Conservation (phyloP, 345 rosid species). For the Populus nigra region DNA sequence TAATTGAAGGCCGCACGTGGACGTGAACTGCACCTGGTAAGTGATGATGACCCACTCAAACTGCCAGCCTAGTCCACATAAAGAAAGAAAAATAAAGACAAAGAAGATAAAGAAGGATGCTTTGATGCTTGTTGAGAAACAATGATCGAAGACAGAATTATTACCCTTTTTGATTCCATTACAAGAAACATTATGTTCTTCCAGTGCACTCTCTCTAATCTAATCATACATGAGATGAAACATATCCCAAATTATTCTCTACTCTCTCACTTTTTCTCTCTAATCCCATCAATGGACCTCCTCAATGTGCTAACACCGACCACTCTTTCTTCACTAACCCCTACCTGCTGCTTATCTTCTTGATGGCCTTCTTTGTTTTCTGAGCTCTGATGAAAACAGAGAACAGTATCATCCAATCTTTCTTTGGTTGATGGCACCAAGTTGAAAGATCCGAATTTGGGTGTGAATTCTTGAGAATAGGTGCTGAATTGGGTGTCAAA, state of each 20-base stretch:
- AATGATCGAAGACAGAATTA: background rate
- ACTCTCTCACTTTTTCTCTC: background rate
- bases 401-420: background rate
- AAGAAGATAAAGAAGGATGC: background rate
- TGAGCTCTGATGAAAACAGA: background rate
- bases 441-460: slow-evolving; percentile 32
- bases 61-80: background rate
- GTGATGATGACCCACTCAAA: background rate
- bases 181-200: background rate
- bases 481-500: slow-evolving; percentile 23
- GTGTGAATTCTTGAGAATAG: slow-evolving; percentile 19
- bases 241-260: background rate
- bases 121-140: background rate
- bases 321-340: background rate
- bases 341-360: background rate
- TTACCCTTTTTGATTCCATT: background rate
- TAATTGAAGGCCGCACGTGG: slow-evolving; percentile 7
- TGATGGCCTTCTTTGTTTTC: background rate
- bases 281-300: background rate
- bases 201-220: background rate
- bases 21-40: background rate
- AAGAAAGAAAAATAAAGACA: background rate
- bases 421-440: background rate
- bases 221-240: background rate
- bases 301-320: background rate